Evolutionary conservation across 2,329 filamentous ascomycete genomes (phyloP).

Genomic region (Exophiala dermatitidis): DNA sequence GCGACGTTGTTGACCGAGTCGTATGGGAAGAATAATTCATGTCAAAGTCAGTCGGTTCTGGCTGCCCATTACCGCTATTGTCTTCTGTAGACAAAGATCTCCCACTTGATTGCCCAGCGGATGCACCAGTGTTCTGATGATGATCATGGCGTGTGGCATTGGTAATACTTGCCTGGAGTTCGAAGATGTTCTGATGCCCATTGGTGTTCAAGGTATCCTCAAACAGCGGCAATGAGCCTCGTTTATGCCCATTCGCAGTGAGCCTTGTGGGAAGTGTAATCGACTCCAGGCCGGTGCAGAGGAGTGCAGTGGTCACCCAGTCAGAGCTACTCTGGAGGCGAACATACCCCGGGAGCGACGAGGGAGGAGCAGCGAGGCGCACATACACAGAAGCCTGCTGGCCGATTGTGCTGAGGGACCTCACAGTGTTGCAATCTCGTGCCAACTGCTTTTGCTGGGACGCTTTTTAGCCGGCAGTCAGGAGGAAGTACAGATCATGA

Average conservation of each 20-base stretch:
- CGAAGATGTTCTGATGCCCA: conserved; percentile 72
- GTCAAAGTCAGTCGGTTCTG: conserved; percentile 29
- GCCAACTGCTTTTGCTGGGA: conserved; percentile 51
- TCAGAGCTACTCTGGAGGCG: conserved; percentile 55
- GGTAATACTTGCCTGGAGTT: conserved; percentile 55
- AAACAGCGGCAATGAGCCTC: conserved; percentile 54
- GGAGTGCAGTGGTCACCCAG: conserved; percentile 75
- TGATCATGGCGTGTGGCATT: conserved; percentile 1
- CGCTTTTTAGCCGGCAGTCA: conserved; percentile 2
- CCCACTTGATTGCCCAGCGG: conserved; percentile 1
- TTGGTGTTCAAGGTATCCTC: conserved; percentile 63
- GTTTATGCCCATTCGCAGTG: conserved; percentile 38
- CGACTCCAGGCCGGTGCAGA: conserved; percentile 70
- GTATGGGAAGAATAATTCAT: conserved; percentile 38
- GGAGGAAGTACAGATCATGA: conserved; percentile 24
- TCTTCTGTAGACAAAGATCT: not conserved
- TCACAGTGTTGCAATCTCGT: conserved; percentile 65
- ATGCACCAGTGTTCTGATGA: conserved; percentile 7
- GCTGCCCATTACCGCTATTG: not conserved
- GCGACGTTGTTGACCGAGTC: conserved; percentile 33
- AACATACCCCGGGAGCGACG: conserved; percentile 51
- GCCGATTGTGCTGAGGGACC: conserved; percentile 61
- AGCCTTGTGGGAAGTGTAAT: conserved; percentile 70
- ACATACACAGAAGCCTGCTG: conserved; percentile 69
- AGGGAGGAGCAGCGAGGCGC: conserved; percentile 61